Evolutionary conservation across 371 early-diverging fungal genomes (phyloP).

Genomic region (Mucor indicus): DNA sequence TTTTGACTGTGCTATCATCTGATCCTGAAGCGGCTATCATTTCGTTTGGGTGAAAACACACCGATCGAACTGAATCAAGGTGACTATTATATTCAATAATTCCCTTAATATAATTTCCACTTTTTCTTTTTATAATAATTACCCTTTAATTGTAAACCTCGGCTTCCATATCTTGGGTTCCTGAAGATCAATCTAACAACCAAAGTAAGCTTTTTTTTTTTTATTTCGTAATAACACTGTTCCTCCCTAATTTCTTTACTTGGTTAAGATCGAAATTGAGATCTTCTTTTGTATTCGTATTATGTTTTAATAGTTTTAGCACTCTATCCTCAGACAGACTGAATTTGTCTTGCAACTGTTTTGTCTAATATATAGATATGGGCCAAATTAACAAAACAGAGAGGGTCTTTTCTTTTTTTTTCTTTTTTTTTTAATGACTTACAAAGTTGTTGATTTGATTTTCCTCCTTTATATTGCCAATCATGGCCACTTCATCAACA

Average conservation of each 20-base stretch:
- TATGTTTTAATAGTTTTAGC: slow-evolving; percentile 51
- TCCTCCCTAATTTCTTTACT: slow-evolving; percentile 17
- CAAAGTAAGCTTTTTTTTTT: slow-evolving; percentile 9
- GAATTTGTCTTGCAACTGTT: slow-evolving; percentile 59
- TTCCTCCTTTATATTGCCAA: slow-evolving; percentile 27
- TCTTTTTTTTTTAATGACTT: too few species aligned
- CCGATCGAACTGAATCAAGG: slow-evolving; percentile 73
- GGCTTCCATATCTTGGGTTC: slow-evolving; percentile 59
- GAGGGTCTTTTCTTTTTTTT: too few species aligned
- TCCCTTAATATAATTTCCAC: background rate
- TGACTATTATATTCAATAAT: slow-evolving; percentile 53
- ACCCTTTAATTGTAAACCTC: slow-evolving; percentile 61
- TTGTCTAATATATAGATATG: slow-evolving; percentile 30
- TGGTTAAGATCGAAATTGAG: slow-evolving; percentile 31
- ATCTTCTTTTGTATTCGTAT: slow-evolving; percentile 28
- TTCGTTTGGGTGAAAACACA: slow-evolving; percentile 67
- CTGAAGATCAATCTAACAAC: slow-evolving; percentile 21
- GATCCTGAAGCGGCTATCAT: slow-evolving; percentile 69
- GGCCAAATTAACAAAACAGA: background rate
- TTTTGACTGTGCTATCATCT: slow-evolving; percentile 82
- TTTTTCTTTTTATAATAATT: background rate
- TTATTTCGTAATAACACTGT: too few species aligned
- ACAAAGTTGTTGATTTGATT: slow-evolving; percentile 4
- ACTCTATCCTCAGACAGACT: slow-evolving; percentile 61
- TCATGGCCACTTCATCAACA: slow-evolving; percentile 52